These are phyloP conservation scores for Catharanthus roseus DNA, from an alignment of 257 asterid genomes.

Conservation along the genomic window DNA sequence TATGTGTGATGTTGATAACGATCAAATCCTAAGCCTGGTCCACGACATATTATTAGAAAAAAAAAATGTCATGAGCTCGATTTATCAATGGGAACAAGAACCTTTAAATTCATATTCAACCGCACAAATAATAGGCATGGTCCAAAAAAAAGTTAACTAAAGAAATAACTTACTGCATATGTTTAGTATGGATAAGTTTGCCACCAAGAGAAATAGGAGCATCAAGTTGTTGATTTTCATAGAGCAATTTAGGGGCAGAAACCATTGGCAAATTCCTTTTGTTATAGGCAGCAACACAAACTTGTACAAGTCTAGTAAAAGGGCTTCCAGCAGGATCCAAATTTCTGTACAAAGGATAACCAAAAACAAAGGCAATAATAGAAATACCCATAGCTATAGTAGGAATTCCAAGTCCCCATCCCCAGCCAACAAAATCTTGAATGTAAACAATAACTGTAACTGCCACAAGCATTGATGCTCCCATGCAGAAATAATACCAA, in stretches of 20 bases:
- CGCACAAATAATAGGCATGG: too few relatives aligned
- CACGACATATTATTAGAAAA: too few relatives aligned
- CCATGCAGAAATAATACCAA: conserved; percentile 92
- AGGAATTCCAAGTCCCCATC: conserved; percentile 84
- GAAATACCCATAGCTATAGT: conserved; percentile 68
- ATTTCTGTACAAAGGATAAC: conserved; percentile 69
- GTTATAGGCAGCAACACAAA: conserved; percentile 63
- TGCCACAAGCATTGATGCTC: conserved; percentile 69
- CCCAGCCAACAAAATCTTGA: conserved; percentile 86
- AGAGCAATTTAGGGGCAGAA: conserved; percentile 34
- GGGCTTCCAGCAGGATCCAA: conserved; percentile 91
- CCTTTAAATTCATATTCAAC: too few relatives aligned
- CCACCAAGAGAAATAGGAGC: conserved; percentile 63
- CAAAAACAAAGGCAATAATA: conserved; percentile 48
- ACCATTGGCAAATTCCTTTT: conserved; percentile 51
- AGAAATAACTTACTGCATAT: conserved; percentile 47
- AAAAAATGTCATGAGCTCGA: too few relatives aligned
- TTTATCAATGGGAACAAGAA: too few relatives aligned
- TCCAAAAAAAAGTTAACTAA: background rate
- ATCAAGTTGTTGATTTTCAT: conserved; percentile 56
- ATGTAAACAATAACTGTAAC: conserved; percentile 72
- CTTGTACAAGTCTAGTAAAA: conserved; percentile 79
- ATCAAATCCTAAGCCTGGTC: too few relatives aligned
- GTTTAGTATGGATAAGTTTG: conserved; percentile 50
- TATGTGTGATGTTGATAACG: conserved; percentile 12